Evolutionary conservation across 176 grass and related monocot species (phyloP).

Genomic region (Poa pratensis): DNA sequence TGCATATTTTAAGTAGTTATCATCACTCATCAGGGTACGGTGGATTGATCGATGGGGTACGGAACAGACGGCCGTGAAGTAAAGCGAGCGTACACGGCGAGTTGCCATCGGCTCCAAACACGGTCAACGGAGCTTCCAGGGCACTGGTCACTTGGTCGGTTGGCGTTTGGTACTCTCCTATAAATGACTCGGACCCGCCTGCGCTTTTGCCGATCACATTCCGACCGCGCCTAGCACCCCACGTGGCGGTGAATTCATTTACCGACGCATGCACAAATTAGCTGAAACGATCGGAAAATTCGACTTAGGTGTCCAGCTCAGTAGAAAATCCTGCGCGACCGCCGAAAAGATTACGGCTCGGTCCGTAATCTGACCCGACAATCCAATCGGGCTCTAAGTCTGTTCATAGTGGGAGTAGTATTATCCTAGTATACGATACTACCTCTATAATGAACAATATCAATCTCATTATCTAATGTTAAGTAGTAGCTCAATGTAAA

Average conservation of each 20-base stretch:
- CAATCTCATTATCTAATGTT: no score
- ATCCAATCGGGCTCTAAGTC: no score
- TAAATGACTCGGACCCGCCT: conserved; percentile 43
- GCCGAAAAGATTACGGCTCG: no score
- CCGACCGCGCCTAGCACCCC: conserved; percentile 28
- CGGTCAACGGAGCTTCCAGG: conserved; percentile 39
- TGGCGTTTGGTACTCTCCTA: conserved; percentile 34
- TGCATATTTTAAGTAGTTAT: not conserved
- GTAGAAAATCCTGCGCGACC: no score
- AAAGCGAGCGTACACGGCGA: not conserved
- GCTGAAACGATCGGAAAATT: no score
- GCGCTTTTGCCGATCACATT: conserved; percentile 3
- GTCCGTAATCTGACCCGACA: no score
- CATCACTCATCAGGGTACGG: not conserved
- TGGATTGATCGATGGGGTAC: not conserved
- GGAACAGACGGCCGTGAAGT: not conserved
- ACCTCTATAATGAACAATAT: no score
- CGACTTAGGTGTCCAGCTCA: no score
- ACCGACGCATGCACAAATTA: no score
- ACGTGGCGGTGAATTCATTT: conserved; percentile 29
- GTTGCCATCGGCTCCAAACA: conserved; percentile 22
- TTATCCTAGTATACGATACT: no score
- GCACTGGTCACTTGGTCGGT: conserved; percentile 46
- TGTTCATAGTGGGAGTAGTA: no score
- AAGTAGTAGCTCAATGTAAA: no score